phyloP scores from a whole-genome alignment of 768 basidiomycete species.

The Agrocybe praecox region DNA sequence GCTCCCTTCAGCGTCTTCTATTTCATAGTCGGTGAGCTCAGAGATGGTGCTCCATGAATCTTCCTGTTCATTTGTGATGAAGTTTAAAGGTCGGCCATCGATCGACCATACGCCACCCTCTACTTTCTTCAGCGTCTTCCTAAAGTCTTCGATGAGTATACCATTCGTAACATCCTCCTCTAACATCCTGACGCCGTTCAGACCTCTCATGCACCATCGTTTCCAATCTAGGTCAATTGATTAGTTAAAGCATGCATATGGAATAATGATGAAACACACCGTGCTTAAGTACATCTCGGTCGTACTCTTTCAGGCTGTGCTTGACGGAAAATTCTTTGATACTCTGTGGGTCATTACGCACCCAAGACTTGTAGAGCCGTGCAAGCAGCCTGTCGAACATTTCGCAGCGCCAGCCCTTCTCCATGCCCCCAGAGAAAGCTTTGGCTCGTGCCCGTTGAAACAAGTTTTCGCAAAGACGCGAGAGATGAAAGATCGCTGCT shows the following conservation, averaged over 20 bases:
- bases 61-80: constrained; percentile 12
- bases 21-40: constrained; percentile 22
- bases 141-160: constrained; percentile 28
- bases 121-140: constrained; percentile 18
- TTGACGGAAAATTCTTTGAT: constrained; percentile 34
- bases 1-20: constrained; percentile 11
- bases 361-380: constrained; percentile 43
- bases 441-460: constrained; percentile 33
- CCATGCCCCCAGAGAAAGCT: constrained; percentile 25
- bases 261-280: constrained; percentile 23
- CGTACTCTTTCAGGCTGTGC: constrained; percentile 40
- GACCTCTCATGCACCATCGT: constrained; percentile 36
- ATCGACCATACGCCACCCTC: constrained; percentile 21
- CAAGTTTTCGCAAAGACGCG: constrained; percentile 35
- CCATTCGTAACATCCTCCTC: constrained; percentile 35
- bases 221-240: constrained; percentile 34
- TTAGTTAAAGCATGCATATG: neutral
- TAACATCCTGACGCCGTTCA: constrained; percentile 38
- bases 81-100: constrained; percentile 9
- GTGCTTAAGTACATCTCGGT: constrained; percentile 35
- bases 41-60: constrained; percentile 13
- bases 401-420: constrained; percentile 40
- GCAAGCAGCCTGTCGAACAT: constrained; percentile 44
- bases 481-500: constrained; percentile 43
- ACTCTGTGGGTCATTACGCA: constrained; percentile 35